These are phyloP conservation scores for Trichoderma koningii DNA, from an alignment of 2,329 filamentous ascomycete species.

Conservation along the genomic window DNA sequence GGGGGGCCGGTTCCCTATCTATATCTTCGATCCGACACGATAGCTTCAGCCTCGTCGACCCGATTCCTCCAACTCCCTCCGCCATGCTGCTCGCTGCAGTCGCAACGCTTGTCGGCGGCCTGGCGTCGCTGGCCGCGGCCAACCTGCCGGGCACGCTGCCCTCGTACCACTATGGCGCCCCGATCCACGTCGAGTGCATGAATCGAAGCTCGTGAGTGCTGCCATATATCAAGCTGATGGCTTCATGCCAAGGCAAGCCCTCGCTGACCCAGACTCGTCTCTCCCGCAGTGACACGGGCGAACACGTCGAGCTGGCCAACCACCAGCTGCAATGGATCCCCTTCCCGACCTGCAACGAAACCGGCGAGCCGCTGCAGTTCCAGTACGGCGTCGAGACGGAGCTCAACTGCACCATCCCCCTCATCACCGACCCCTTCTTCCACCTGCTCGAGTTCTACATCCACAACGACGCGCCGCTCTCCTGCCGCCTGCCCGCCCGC, in stretches of 20 bases:
- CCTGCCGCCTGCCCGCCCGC: constrained; percentile 83
- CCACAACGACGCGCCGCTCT: constrained; percentile 90
- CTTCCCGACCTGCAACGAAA: constrained; percentile 90
- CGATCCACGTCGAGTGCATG: constrained; percentile 71
- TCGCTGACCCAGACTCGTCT: not conserved
- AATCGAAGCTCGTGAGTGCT: constrained; percentile 68
- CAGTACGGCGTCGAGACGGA: constrained; percentile 81
- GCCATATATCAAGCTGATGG: not conserved
- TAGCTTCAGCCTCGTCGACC: not conserved
- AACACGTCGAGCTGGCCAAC: constrained; percentile 79
- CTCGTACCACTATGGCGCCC: constrained; percentile 66
- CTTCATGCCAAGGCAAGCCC: too few relatives aligned
- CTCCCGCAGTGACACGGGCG: constrained; percentile 72
- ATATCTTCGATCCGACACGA: not conserved
- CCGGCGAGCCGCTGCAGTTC: constrained; percentile 76
- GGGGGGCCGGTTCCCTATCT: too few relatives aligned
- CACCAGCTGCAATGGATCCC: constrained; percentile 90
- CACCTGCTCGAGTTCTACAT: constrained; percentile 96
- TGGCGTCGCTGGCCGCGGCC: constrained; percentile 36
- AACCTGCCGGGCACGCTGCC: constrained; percentile 51
- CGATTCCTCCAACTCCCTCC: not conserved
- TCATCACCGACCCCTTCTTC: constrained; percentile 78
- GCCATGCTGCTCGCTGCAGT: constrained; percentile 12
- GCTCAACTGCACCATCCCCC: constrained; percentile 78
- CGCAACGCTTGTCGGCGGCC: constrained; percentile 31